Conservation (phyloP, 1,284 basidiomycete species). For the Gymnopus androsaceus region DNA sequence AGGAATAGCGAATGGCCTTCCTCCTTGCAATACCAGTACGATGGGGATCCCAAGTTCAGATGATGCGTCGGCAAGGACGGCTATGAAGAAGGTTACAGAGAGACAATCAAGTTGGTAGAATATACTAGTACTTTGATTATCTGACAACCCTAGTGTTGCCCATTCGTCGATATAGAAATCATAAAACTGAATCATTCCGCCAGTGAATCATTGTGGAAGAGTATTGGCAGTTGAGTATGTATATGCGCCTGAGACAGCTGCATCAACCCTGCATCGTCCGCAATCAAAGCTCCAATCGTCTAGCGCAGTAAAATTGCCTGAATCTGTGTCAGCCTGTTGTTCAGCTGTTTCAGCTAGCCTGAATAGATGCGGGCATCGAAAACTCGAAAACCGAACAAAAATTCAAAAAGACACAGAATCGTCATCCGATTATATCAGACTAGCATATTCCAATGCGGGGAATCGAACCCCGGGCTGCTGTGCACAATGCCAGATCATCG, state of each 20-base stretch:
- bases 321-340: too few relatives aligned
- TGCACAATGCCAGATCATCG: too few relatives aligned
- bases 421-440: too few relatives aligned
- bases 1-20: slow-evolving; percentile 30
- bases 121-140: slow-evolving; percentile 29
- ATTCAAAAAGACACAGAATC: too few relatives aligned
- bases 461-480: too few relatives aligned
- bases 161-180: slow-evolving; percentile 30
- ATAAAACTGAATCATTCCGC: slow-evolving; percentile 30
- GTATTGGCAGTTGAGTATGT: slow-evolving; percentile 24
- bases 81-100: slow-evolving; percentile 12
- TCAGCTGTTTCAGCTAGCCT: too few relatives aligned
- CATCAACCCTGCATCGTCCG: slow-evolving; percentile 26
- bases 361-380: too few relatives aligned
- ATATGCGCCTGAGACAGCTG: slow-evolving; percentile 24
- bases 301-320: too few relatives aligned
- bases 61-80: slow-evolving; percentile 27
- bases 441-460: too few relatives aligned
- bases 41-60: slow-evolving; percentile 31
- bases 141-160: slow-evolving; percentile 28
- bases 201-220: slow-evolving; percentile 33
- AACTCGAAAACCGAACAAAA: too few relatives aligned
- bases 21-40: slow-evolving; percentile 30
- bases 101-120: too few relatives aligned
- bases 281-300: slow-evolving; percentile 29